These are phyloP conservation scores for Lipomyces yamanashiensis DNA, from an alignment of 805 yeast genomes.

Conservation along the genomic window DNA sequence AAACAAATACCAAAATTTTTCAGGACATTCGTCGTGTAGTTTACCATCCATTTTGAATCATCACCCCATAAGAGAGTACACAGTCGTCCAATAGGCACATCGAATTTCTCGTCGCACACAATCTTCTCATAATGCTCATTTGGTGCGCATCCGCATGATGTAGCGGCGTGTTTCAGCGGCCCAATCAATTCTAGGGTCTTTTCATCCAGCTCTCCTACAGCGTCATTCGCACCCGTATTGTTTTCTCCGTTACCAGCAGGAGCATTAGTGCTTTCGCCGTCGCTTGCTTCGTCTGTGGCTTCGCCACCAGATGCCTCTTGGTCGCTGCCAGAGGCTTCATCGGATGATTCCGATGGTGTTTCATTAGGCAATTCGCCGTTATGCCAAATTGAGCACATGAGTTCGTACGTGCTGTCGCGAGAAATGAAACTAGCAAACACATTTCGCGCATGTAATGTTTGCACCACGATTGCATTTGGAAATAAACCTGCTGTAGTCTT, in stretches of 20 bases:
- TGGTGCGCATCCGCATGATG: slow-evolving; percentile 52
- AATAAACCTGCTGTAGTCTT: slow-evolving; percentile 85
- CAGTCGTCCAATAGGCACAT: slow-evolving; percentile 79
- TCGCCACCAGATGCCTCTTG: slow-evolving; percentile 48
- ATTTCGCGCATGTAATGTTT: slow-evolving; percentile 65
- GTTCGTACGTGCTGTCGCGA: slow-evolving; percentile 74
- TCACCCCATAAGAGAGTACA: slow-evolving; percentile 73
- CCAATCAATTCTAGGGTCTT: slow-evolving; percentile 49
- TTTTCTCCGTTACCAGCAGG: background rate
- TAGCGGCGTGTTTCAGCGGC: slow-evolving; percentile 65
- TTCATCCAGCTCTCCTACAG: slow-evolving; percentile 34
- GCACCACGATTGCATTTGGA: slow-evolving; percentile 83
- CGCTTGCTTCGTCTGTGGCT: slow-evolving; percentile 12
- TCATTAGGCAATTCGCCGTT: slow-evolving; percentile 30
- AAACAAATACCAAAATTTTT: slow-evolving; percentile 42
- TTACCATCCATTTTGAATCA: slow-evolving; percentile 51
- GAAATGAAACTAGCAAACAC: slow-evolving; percentile 86
- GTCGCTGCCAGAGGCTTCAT: slow-evolving; percentile 40
- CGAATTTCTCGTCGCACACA: slow-evolving; percentile 47
- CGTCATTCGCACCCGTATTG: slow-evolving; percentile 41
- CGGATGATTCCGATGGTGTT: slow-evolving; percentile 17
- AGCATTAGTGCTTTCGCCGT: slow-evolving; percentile 14
- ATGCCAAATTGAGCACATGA: slow-evolving; percentile 74
- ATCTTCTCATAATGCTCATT: slow-evolving; percentile 41
- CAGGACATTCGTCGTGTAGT: slow-evolving; percentile 47